Percentiles rank a stretch among this genome's conserved stretches.
Conservation (phyloP, 2,329 filamentous ascomycete genomes). For the Diaporthe vexans region DNA sequence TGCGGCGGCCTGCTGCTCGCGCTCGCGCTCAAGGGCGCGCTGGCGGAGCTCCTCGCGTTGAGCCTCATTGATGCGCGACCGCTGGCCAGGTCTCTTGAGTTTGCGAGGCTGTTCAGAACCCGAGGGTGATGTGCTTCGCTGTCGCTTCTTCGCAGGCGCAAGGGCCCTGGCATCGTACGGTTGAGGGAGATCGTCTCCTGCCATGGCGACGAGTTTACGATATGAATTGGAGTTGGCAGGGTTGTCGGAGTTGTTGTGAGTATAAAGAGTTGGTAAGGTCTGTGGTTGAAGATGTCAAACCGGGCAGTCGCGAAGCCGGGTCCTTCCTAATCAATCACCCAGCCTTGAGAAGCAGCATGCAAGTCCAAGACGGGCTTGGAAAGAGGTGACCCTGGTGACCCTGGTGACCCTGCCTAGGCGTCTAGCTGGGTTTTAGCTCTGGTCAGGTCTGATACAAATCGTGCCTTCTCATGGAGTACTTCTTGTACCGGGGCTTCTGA, state of each 20-base stretch:
- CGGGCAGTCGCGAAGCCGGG: no score
- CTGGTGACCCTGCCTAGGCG: background rate
- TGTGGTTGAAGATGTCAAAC: no score
- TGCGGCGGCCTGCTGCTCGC: constrained; percentile 57
- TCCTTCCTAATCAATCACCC: no score
- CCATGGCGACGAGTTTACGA: constrained; percentile 49
- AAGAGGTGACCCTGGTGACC: background rate
- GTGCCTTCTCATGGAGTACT: background rate
- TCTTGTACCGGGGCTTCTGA: background rate
- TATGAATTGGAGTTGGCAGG: no score
- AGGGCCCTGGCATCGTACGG: constrained; percentile 72
- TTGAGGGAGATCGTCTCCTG: constrained; percentile 65
- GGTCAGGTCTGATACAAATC: no score
- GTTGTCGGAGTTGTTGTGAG: background rate
- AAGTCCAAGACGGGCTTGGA: background rate
- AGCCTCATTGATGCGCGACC: constrained; percentile 75
- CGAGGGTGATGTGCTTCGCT: constrained; percentile 64
- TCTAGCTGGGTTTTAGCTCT: background rate
- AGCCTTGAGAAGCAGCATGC: background rate
- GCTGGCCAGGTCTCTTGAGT: constrained; percentile 76
- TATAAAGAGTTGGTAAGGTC: no score
- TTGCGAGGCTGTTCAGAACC: constrained; percentile 68
- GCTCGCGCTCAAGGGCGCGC: constrained; percentile 69
- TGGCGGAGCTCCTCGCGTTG: constrained; percentile 78
- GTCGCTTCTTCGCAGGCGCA: constrained; percentile 71